Evolutionary conservation across 345 rosid genomes (phyloP).

Genomic region (Trapa incisa): DNA sequence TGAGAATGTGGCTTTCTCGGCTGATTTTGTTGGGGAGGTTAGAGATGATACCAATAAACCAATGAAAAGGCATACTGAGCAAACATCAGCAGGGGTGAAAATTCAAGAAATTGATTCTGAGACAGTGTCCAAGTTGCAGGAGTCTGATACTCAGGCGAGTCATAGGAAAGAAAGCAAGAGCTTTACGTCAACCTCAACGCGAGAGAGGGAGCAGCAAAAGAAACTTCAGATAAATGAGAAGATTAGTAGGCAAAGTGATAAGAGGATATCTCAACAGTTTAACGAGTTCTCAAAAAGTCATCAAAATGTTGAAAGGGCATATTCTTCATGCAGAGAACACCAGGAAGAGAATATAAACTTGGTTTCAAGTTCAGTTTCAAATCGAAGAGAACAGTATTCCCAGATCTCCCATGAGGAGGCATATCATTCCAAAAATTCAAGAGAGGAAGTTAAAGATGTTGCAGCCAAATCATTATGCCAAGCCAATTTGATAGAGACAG

Average conservation of each 20-base stretch:
- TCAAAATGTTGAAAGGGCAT: constrained; percentile 20
- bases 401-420: constrained; percentile 20
- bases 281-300: constrained; percentile 25
- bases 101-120: constrained; percentile 22
- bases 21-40: constrained; percentile 13
- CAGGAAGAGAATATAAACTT: constrained; percentile 14
- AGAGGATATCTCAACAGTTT: constrained; percentile 24
- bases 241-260: constrained; percentile 21
- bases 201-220: constrained; percentile 17
- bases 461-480: constrained; percentile 22
- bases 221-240: constrained; percentile 21
- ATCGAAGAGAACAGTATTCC: constrained; percentile 21
- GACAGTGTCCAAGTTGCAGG: constrained; percentile 27
- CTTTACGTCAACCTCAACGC: constrained; percentile 17
- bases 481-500: constrained; percentile 20
- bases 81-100: constrained; percentile 20
- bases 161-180: constrained; percentile 27
- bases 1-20: constrained; percentile 17
- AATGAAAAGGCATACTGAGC: constrained; percentile 14
- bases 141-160: constrained; percentile 30
- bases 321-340: constrained; percentile 23
- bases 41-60: neutral
- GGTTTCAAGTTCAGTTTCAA: constrained; percentile 23
- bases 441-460: constrained; percentile 27
- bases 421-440: constrained; percentile 23